phyloP scores from a whole-genome alignment of 2,329 filamentous ascomycete species.

The Alternaria longipes region DNA sequence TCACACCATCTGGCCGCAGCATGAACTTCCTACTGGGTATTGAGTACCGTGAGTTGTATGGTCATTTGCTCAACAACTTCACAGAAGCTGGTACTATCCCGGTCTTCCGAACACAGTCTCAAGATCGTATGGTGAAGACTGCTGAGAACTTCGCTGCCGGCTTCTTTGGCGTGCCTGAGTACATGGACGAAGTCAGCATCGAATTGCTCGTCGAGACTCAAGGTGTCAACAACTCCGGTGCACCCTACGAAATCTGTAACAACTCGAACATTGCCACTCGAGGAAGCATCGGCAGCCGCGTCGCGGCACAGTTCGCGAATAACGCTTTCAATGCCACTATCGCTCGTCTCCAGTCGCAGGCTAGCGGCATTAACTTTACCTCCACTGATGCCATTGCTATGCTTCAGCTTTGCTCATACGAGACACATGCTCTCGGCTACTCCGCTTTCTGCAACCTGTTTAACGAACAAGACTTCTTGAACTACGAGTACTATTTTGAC shows the following conservation, averaged over 20 bases:
- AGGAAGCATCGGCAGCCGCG: conserved; percentile 39
- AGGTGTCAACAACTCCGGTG: conserved; percentile 41
- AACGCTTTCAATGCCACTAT: conserved; percentile 43
- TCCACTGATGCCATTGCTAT: conserved; percentile 51
- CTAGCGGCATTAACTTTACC: conserved; percentile 41
- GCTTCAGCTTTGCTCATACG: conserved; percentile 51
- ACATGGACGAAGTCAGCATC: conserved; percentile 39
- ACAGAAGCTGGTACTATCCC: conserved; percentile 49
- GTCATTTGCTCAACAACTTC: conserved; percentile 57
- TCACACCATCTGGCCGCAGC: conserved; percentile 43
- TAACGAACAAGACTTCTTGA: conserved; percentile 55
- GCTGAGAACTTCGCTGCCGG: conserved; percentile 46
- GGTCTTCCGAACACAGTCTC: conserved; percentile 47
- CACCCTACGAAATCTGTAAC: conserved; percentile 41
- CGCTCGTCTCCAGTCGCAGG: conserved; percentile 40
- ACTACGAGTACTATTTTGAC: conserved; percentile 58
- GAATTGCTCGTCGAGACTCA: conserved; percentile 41
- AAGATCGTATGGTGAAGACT: conserved; percentile 48
- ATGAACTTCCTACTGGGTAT: conserved; percentile 55
- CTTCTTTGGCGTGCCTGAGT: conserved; percentile 46
- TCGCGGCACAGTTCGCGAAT: conserved; percentile 33
- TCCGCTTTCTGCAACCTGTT: conserved; percentile 56
- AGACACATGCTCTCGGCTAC: conserved; percentile 53
- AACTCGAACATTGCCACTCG: conserved; percentile 40
- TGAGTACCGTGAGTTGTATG: conserved; percentile 54